phyloP scores from a whole-genome alignment of 2,329 filamentous ascomycete species.

The Epichloe gansuensis region DNA sequence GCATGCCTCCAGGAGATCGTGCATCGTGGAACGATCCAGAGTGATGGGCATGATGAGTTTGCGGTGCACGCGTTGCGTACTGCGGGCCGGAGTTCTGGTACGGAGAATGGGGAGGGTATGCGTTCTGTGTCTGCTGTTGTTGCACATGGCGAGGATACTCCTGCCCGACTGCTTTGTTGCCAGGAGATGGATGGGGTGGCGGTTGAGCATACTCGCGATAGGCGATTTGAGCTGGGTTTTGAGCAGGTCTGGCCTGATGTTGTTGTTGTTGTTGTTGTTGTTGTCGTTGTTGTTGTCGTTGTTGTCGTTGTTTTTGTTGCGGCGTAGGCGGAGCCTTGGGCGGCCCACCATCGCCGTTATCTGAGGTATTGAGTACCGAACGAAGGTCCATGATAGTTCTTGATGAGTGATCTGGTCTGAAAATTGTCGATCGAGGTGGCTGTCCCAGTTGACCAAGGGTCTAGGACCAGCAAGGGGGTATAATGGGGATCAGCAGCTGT shows the following conservation, averaged over 20 bases:
- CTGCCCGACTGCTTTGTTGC: slow-evolving; percentile 30
- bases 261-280: slow-evolving; percentile 12
- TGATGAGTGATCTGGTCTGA: not conserved
- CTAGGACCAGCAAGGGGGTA: not conserved
- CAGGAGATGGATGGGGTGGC: slow-evolving; percentile 33
- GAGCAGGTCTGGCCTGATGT: slow-evolving; percentile 22
- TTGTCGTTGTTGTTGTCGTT: not conserved
- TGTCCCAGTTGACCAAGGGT: not conserved
- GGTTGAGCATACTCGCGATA: slow-evolving; percentile 39
- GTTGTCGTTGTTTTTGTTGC: slow-evolving; percentile 6
- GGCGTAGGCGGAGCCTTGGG: slow-evolving; percentile 21
- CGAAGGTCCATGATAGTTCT: slow-evolving; percentile 35
- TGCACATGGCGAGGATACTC: slow-evolving; percentile 28
- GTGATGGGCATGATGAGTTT: slow-evolving; percentile 27
- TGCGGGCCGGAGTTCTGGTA: slow-evolving; percentile 25
- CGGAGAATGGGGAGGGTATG: slow-evolving; percentile 27
- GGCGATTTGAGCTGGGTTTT: slow-evolving; percentile 30
- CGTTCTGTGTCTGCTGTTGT: slow-evolving; percentile 19
- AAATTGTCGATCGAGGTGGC: not conserved
- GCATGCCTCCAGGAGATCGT: slow-evolving; percentile 33
- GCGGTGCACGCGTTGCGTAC: slow-evolving; percentile 32
- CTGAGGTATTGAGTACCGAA: slow-evolving; percentile 42
- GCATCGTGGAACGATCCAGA: slow-evolving; percentile 31
- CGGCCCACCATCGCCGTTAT: slow-evolving; percentile 28
- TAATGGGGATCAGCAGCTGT: not conserved